Base-by-base conservation (phyloP, 208 protist species). In the Perkinsela sp. region DNA sequence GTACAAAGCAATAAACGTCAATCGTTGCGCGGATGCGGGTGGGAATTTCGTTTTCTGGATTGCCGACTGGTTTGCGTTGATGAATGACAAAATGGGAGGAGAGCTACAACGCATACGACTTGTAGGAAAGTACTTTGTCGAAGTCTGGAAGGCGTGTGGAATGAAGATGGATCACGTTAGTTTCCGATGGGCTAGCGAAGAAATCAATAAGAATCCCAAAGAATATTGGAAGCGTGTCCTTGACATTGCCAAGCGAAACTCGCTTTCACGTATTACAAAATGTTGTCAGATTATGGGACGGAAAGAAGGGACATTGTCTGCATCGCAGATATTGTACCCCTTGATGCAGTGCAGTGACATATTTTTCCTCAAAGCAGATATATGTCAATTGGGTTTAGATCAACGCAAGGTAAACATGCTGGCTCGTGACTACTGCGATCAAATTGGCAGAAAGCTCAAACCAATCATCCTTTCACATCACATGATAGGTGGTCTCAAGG, bases 371-470 rank as follows among this genome's bases (percentile, higher is more conserved):
- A 93, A 91, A 70, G 90, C 94, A 1, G 95, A 99, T 79, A 95
- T 99, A 70, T 98, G 96, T 77, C 96, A 99, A 81, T 81, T 99
- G 0, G 97, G 97, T n/a, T 72, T 98, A 29, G 97, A 99, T 75
- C 96, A 99, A 80, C 82, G 96, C 70, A 99, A 99, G 77, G 96
- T 99, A 30, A 99, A 99, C 79, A 98, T 98, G 93, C 82, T 99
- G 15, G 97, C 97, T 0, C 80, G 95, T 57, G 96, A 99, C 75
- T 99, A 98, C 81, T 96, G 92, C 76, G 90, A 95, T 67, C 66
- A 88, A 32, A 86, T 79, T 6, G 78, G 80, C 16, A 79, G 78
- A 30, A 94, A 93, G 69, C 75, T 85, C 31, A 96, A 95, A 74
- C 95, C 95, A 22, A 86, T 98, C 57, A 96, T 98, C 74, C 80